phyloP scores from a whole-genome alignment of 164 flowering plant species.

The Stephania cephalantha region DNA sequence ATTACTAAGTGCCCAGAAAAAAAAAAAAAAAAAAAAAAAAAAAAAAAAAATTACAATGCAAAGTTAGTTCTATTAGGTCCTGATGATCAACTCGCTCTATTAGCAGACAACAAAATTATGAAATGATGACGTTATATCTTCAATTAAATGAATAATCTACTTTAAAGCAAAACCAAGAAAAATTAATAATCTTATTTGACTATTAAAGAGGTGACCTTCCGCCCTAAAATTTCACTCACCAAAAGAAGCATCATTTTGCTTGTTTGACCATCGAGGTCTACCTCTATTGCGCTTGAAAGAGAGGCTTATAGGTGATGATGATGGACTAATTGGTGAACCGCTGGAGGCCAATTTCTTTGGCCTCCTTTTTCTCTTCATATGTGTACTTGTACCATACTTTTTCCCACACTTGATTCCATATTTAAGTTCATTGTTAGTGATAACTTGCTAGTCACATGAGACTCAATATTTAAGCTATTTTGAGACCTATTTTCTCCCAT shows the following conservation, averaged over 20 bases:
- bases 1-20: not conserved
- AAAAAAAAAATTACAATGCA: not conserved
- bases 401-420: not conserved
- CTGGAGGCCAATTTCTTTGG: not conserved
- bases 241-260: not conserved
- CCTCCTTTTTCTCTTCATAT: not conserved
- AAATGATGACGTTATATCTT: not conserved
- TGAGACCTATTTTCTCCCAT: not conserved
- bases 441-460: not conserved
- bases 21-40: not conserved
- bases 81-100: not conserved
- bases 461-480: not conserved
- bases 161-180: no score
- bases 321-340: not conserved
- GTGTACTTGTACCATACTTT: not conserved
- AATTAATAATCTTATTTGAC: no score
- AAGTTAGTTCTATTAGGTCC: not conserved
- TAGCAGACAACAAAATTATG: not conserved
- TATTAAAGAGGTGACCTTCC: not conserved
- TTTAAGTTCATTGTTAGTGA: not conserved
- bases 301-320: not conserved
- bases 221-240: not conserved
- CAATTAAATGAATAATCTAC: not conserved
- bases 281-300: not conserved
- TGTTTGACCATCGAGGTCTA: not conserved